These are phyloP conservation scores for Zygoascus sp. DNA, from an alignment of 1,139 yeast species.

Conservation along the genomic window DNA sequence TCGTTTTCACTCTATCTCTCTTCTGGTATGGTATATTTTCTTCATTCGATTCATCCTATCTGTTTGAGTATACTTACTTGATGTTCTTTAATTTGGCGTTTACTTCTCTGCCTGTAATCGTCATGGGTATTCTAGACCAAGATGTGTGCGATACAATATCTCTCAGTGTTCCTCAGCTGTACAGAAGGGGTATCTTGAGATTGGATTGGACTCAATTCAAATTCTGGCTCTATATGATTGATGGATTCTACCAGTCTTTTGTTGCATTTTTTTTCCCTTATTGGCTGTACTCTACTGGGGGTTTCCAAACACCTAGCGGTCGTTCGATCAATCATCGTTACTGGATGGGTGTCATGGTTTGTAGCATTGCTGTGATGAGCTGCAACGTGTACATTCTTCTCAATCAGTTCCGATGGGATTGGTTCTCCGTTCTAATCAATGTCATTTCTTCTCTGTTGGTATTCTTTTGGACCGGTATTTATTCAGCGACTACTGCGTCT, in stretches of 20 bases:
- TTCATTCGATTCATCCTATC: conserved; percentile 85
- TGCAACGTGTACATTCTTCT: conserved; percentile 75
- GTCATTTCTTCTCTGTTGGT: conserved; percentile 61
- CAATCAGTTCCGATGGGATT: conserved; percentile 93
- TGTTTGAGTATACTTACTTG: conserved; percentile 87
- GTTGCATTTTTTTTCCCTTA: conserved; percentile 87
- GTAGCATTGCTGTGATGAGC: conserved; percentile 71
- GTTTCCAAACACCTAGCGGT: conserved; percentile 60
- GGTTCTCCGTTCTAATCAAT: conserved; percentile 65
- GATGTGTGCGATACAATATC: conserved; percentile 83
- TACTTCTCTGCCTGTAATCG: conserved; percentile 88
- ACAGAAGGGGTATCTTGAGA: conserved; percentile 77
- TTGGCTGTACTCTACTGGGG: conserved; percentile 52
- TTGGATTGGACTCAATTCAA: conserved; percentile 75
- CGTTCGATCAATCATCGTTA: conserved; percentile 73
- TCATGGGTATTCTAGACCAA: conserved; percentile 87
- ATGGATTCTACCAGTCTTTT: conserved; percentile 84
- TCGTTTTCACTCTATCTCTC: conserved; percentile 77
- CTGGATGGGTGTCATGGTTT: conserved; percentile 77
- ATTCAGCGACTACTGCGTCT: conserved; percentile 61
- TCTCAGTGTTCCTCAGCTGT: conserved; percentile 82
- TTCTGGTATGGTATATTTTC: conserved; percentile 91
- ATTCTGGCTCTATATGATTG: conserved; percentile 79
- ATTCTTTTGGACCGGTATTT: conserved; percentile 86
- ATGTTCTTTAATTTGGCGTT: conserved; percentile 93